Percentiles rank a stretch among this genome's conserved stretches.
Conservation (phyloP, 495 filamentous ascomycete species). For the Trichoderma virens region DNA sequence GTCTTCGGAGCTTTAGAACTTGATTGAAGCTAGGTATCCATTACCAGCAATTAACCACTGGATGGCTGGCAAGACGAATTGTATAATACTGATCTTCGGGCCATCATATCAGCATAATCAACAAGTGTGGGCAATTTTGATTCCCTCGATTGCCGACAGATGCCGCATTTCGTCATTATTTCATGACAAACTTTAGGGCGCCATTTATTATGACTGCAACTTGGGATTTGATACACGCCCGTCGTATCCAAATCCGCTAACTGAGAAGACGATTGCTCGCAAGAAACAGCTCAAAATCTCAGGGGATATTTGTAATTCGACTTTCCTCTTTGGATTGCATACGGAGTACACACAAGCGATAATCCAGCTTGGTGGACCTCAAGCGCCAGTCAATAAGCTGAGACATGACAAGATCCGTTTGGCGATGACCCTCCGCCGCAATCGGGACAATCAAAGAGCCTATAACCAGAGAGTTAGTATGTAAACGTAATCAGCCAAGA, state of each 20-base stretch:
- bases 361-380: not conserved
- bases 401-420: constrained; percentile 6
- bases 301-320: not conserved
- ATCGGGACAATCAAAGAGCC: not conserved
- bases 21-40: no score
- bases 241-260: no score
- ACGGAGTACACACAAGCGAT: not conserved
- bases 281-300: not conserved
- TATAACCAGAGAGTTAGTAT: not conserved
- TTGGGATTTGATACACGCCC: not conserved
- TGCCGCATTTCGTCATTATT: not conserved
- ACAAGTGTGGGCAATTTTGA: not conserved
- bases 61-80: no score
- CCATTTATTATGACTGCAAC: not conserved
- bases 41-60: no score
- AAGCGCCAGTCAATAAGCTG: not conserved
- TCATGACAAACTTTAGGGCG: not conserved
- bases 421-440: not conserved
- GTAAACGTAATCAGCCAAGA: not conserved
- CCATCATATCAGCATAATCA: no score
- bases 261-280: not conserved
- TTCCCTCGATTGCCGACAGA: not conserved
- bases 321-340: not conserved
- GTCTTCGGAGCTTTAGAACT: no score
- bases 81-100: not conserved